phyloP scores from a whole-genome alignment of 116 monocot genomes.

The Phalaenopsis hybrid region DNA sequence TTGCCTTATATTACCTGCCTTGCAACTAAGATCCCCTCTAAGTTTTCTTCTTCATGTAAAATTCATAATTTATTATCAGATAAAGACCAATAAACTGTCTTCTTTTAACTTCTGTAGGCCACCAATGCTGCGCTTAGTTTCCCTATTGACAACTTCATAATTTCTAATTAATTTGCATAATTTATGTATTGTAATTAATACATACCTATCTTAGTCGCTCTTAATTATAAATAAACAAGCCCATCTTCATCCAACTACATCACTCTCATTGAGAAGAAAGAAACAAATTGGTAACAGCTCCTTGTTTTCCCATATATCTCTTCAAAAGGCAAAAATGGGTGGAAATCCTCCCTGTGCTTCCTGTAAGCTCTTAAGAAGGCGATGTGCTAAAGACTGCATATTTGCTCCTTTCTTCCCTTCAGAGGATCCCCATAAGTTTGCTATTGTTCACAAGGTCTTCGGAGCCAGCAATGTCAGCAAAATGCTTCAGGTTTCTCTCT shows the following conservation, averaged over 20 bases:
- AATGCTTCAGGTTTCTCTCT: constrained; percentile 38
- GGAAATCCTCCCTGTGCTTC: constrained; percentile 41
- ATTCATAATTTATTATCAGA: too few relatives aligned
- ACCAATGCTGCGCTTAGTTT: neutral
- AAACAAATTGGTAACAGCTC: neutral
- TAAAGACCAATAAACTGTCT: too few relatives aligned
- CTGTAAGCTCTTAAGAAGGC: constrained; percentile 38
- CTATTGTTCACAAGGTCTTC: constrained; percentile 49
- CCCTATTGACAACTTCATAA: neutral
- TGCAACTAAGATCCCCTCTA: too few relatives aligned
- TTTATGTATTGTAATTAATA: neutral
- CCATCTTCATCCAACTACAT: neutral
- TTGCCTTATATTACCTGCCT: too few relatives aligned
- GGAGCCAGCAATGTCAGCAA: constrained; percentile 54
- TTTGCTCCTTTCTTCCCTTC: constrained; percentile 47
- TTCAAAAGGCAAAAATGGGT: neutral
- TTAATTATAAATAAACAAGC: constrained; percentile 4
- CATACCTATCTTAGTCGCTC: neutral
- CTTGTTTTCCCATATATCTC: neutral
- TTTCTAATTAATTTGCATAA: neutral
- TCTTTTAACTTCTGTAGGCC: too few relatives aligned
- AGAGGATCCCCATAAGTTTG: constrained; percentile 42
- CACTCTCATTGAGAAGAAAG: neutral
- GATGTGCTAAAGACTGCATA: constrained; percentile 41
- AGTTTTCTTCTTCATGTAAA: too few relatives aligned